phyloP scores from a whole-genome alignment of 495 filamentous ascomycete genomes.

The Daldinia concentrica region DNA sequence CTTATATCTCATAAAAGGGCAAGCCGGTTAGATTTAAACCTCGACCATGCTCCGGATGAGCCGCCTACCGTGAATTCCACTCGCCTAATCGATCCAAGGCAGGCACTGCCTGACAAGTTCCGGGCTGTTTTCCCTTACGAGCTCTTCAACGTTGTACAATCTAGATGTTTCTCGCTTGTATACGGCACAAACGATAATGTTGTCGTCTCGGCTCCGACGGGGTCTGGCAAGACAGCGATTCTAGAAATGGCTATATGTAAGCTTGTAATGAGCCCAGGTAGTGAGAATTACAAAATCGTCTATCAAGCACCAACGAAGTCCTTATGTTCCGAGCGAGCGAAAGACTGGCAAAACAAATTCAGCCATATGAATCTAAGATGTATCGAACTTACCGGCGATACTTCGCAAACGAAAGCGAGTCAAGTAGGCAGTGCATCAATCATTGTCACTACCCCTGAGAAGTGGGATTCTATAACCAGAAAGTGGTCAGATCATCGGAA shows the following conservation, averaged over 20 bases:
- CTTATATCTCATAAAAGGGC: slow-evolving; percentile 28
- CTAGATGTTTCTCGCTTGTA: slow-evolving; percentile 78
- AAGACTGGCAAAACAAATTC: slow-evolving; percentile 91
- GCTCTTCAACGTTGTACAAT: slow-evolving; percentile 92
- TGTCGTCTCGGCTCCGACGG: slow-evolving; percentile 89
- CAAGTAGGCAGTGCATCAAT: slow-evolving; percentile 84
- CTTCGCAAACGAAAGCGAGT: slow-evolving; percentile 75
- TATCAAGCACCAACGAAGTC: slow-evolving; percentile 97
- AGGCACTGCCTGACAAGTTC: slow-evolving; percentile 78
- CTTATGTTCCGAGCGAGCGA: slow-evolving; percentile 80
- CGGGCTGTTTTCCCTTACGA: slow-evolving; percentile 80
- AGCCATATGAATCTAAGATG: slow-evolving; percentile 75
- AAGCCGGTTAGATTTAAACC: slow-evolving; percentile 29
- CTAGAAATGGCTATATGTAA: slow-evolving; percentile 93
- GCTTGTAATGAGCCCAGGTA: slow-evolving; percentile 67
- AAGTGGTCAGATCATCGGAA: slow-evolving; percentile 93
- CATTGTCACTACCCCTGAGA: slow-evolving; percentile 96
- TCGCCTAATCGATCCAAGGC: slow-evolving; percentile 72
- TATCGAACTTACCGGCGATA: slow-evolving; percentile 92
- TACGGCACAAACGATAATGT: slow-evolving; percentile 84
- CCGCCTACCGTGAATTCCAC: slow-evolving; percentile 68
- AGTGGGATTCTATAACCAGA: slow-evolving; percentile 97
- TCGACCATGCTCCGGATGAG: slow-evolving; percentile 41
- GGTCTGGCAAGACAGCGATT: slow-evolving; percentile 91
- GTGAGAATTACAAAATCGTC: slow-evolving; percentile 85